phyloP scores from a whole-genome alignment of 2,329 filamentous ascomycete genomes.

The Fusarium heterosporum region DNA sequence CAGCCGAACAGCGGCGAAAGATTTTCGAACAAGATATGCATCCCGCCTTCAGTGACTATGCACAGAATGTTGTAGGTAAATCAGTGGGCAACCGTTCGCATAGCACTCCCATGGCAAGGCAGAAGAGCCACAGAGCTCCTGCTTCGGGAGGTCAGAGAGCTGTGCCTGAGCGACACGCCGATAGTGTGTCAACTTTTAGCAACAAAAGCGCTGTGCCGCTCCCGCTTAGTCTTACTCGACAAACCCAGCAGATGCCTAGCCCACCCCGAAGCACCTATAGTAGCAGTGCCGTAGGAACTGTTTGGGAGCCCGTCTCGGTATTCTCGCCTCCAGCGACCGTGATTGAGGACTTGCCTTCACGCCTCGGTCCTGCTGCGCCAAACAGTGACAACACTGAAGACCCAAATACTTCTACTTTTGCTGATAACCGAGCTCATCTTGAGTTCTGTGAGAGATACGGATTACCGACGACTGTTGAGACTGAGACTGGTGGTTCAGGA shows the following conservation, averaged over 20 bases:
- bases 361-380: background rate
- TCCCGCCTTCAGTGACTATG: slow-evolving; percentile 37
- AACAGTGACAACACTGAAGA: background rate
- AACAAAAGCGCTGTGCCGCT: slow-evolving; percentile 20
- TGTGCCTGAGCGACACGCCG: background rate
- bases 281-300: background rate
- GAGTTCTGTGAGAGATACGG: slow-evolving; percentile 24
- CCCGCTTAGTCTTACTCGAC: slow-evolving; percentile 6
- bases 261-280: background rate
- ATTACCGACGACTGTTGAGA: background rate
- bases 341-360: background rate
- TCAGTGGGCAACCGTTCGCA: background rate
- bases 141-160: background rate
- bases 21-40: slow-evolving; percentile 29
- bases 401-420: background rate
- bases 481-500: background rate
- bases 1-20: slow-evolving; percentile 17
- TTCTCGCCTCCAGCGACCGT: slow-evolving; percentile 10
- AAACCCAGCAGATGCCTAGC: background rate
- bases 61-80: slow-evolving; percentile 1
- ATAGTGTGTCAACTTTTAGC: slow-evolving; percentile 5
- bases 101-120: background rate
- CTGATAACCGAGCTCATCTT: slow-evolving; percentile 17
- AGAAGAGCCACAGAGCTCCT: background rate
- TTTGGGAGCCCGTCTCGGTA: slow-evolving; percentile 29